Evolutionary conservation across 2,329 filamentous ascomycete genomes (phyloP), one percentile per base, ranked within the genome.

Genomic region (Bertia moriformis): DNA sequence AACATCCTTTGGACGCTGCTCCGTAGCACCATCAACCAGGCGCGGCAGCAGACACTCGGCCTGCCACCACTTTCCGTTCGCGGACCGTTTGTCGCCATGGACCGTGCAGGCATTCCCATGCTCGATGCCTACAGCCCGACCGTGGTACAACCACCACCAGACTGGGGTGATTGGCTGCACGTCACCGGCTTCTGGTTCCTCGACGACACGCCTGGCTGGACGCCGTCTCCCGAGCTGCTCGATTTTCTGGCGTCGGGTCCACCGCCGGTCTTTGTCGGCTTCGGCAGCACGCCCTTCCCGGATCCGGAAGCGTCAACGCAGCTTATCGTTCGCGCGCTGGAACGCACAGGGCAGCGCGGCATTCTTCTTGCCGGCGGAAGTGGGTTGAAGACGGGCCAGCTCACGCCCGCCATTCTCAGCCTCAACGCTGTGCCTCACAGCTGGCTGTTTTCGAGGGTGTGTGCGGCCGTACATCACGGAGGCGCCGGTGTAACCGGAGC

Each of bases 191-290:
- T n/a, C n/a, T n/a, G n/a, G n/a, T n/a, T n/a, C n/a, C n/a, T n/a
- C n/a, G n/a, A n/a, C n/a, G n/a, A n/a, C n/a, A n/a, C n/a, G n/a
- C n/a, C n/a, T n/a, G n/a, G n/a, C n/a, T n/a, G n/a, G n/a, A 66
- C 57, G 0, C 75, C 77, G 1, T 61, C 66, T 0, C 55, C 62
- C 0, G 71, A 75, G 14, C 55, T 82, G 3, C 55, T 58, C 0
- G 51, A 55, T 0, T 81, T 80, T 41, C 57, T 81, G 1, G 59
- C 65, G 19, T 58, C 59, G 0, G 75, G 76, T 0, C 65, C 73
- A 2, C 59, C 72, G 1, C 78, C 78, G 0, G 62, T 81, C 0
- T 81, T 81, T 46, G 70, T 81, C 35, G 76, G 76, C 0, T 82
- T 81, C 45, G 76, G 76, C 1, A 77, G 71, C 0, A 82, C 81